Evolutionary conservation across 208 protist species (phyloP).

Genomic region (Jaenimonas drosophilae): DNA sequence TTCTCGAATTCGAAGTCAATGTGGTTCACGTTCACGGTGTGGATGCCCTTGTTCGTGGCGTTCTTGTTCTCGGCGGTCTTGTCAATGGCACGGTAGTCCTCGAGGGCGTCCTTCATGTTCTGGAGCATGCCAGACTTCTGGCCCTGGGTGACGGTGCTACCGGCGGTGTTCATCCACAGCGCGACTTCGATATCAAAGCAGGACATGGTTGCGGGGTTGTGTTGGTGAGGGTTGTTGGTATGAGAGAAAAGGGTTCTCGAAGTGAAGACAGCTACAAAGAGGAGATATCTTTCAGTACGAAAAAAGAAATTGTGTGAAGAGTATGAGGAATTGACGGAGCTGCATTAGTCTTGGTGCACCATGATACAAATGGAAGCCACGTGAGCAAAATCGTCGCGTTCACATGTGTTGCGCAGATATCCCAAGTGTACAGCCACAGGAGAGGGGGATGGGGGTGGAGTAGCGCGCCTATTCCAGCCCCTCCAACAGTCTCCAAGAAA

Average conservation of each 20-base stretch:
- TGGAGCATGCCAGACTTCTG: slow-evolving; percentile 29
- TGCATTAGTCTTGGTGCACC: no score
- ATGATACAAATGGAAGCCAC: no score
- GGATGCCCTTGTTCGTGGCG: slow-evolving; percentile 2
- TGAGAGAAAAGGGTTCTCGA: not conserved
- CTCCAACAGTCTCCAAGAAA: no score
- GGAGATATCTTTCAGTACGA: not conserved
- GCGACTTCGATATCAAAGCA: slow-evolving; percentile 56
- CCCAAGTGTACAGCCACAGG: no score
- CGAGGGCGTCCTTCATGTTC: slow-evolving; percentile 29
- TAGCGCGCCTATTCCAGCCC: no score
- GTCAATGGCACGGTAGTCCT: slow-evolving; percentile 1
- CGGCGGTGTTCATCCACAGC: slow-evolving; percentile 27
- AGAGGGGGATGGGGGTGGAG: no score
- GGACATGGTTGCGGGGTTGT: slow-evolving; percentile 28
- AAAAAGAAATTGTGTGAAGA: slow-evolving; percentile 3
- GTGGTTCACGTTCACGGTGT: slow-evolving; percentile 4
- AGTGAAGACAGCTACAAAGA: not conserved
- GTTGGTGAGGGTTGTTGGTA: not conserved
- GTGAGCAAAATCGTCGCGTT: no score
- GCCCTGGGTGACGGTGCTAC: slow-evolving; percentile 11
- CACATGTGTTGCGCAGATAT: no score
- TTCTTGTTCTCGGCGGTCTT: slow-evolving; percentile 1
- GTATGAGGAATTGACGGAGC: no score
- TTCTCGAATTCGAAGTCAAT: slow-evolving; percentile 41